Evolutionary conservation across 352 stramenopile species (phyloP).

Genomic region (Globisporangium paddicum): DNA sequence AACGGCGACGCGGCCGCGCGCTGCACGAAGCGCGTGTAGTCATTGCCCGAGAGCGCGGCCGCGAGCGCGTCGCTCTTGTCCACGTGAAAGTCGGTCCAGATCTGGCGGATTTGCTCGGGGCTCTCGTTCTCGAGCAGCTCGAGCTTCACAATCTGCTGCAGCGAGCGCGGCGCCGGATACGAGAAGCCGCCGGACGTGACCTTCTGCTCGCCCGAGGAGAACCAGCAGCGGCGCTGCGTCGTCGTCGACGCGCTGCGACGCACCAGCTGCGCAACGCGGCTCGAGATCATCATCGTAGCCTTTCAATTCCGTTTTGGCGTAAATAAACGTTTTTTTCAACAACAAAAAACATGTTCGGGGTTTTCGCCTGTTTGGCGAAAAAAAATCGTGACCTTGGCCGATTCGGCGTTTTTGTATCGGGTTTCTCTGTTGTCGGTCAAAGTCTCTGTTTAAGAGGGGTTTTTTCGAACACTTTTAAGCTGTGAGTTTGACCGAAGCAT

Average conservation of each 20-base stretch:
- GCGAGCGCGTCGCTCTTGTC: constrained; percentile 72
- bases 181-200: constrained; percentile 57
- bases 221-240: background rate
- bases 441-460: no score
- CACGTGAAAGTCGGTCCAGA: constrained; percentile 80
- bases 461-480: no score
- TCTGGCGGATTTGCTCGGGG: constrained; percentile 45
- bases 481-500: no score
- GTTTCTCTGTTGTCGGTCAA: no score
- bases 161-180: constrained; percentile 67
- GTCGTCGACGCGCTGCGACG: background rate
- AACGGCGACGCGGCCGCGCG: constrained; percentile 55
- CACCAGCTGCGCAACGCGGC: constrained; percentile 3
- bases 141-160: constrained; percentile 84
- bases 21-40: constrained; percentile 41
- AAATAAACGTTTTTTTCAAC: no score
- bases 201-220: constrained; percentile 10
- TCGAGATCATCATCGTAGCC: background rate
- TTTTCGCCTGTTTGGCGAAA: no score
- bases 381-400: no score
- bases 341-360: no score
- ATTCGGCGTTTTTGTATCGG: no score
- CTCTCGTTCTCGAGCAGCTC: constrained; percentile 73
- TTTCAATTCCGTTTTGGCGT: no score
- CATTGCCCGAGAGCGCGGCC: constrained; percentile 28